phyloP scores from a whole-genome alignment of 1,139 yeast species.

The Magnusiomyces sp. region DNA sequence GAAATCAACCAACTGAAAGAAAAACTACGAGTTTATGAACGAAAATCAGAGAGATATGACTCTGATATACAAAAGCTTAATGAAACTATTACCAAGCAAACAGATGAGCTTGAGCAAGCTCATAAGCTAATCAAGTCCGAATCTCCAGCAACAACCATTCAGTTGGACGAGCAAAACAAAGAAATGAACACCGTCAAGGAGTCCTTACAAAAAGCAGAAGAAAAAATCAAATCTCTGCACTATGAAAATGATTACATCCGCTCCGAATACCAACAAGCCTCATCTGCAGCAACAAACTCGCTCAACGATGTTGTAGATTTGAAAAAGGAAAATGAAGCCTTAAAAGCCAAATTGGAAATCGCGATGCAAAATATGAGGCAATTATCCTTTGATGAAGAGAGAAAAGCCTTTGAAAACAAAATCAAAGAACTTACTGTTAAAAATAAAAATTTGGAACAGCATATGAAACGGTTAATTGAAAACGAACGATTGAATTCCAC shows the following conservation, averaged over 20 bases:
- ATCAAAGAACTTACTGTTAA: slow-evolving; percentile 25
- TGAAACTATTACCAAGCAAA: slow-evolving; percentile 7
- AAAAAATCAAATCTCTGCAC: slow-evolving; percentile 34
- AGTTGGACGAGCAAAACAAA: slow-evolving; percentile 16
- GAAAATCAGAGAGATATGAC: slow-evolving; percentile 23
- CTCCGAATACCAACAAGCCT: slow-evolving; percentile 55
- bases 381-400: slow-evolving; percentile 27
- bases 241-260: slow-evolving; percentile 60
- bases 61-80: slow-evolving; percentile 12
- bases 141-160: background rate
- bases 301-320: slow-evolving; percentile 35
- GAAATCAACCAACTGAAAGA: slow-evolving; percentile 22
- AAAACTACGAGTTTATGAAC: slow-evolving; percentile 22
- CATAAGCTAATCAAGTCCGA: slow-evolving; percentile 4
- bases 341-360: slow-evolving; percentile 23
- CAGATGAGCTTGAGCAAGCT: slow-evolving; percentile 12
- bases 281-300: slow-evolving; percentile 47
- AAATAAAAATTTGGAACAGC: slow-evolving; percentile 29
- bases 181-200: slow-evolving; percentile 38
- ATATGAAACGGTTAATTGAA: slow-evolving; percentile 28
- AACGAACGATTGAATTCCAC: slow-evolving; percentile 25
- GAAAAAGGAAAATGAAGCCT: slow-evolving; percentile 29
- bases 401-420: slow-evolving; percentile 25
- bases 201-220: slow-evolving; percentile 35
- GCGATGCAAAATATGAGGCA: slow-evolving; percentile 21